Evolutionary conservation across 2,329 filamentous ascomycete species (phyloP), one percentile per base, ranked within the genome.

Genomic region (Hypoxylon rubiginosum): DNA sequence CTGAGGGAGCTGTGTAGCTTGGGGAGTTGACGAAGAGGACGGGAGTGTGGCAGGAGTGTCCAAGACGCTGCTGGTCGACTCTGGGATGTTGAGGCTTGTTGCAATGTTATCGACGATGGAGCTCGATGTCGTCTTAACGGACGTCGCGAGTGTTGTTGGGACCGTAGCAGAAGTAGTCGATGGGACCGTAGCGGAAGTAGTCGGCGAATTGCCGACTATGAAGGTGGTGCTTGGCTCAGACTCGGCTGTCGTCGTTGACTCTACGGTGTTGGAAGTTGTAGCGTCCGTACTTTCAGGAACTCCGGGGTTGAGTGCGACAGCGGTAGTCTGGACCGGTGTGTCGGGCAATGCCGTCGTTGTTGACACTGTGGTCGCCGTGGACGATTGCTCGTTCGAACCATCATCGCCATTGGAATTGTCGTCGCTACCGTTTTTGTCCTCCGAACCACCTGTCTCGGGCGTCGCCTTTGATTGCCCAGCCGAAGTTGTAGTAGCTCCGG

Each of bases 81-180:
- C 66, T 5, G 68, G 49, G 58, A 68, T 58, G 10, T 63, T 66
- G 24, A 74, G 58, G 51, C 71, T 73, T 8, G 63, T 60, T 13
- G 73, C 67, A 13, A 73, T 62, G n/a, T 61, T 73, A 13, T 73
- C 72, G 10, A 49, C 61, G 28, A 73, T 62, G 4, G 71, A 66
- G 41, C 41, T 73, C 30, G 71, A 67, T 54, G 70, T 52, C 39
- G 70, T 53, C 39, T 62, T 59, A 11, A 64, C 34, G 8, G 72
- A 72, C 2, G 73, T 74, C n/a, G 67, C 59, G 17, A 72, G 55
- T 1, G 73, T 74, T 7, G 72, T 74, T 48, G 48, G 68, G 8
- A 45, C 55, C 21, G 45, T 48, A 45, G 56, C 30, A 21, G 43
- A 26, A 4, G 46, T 58, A 21, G 49, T n/a, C 9, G 58, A 15